These are phyloP conservation scores for Metschnikowia lunata DNA, from an alignment of 805 yeast genomes.

Conservation along the genomic window DNA sequence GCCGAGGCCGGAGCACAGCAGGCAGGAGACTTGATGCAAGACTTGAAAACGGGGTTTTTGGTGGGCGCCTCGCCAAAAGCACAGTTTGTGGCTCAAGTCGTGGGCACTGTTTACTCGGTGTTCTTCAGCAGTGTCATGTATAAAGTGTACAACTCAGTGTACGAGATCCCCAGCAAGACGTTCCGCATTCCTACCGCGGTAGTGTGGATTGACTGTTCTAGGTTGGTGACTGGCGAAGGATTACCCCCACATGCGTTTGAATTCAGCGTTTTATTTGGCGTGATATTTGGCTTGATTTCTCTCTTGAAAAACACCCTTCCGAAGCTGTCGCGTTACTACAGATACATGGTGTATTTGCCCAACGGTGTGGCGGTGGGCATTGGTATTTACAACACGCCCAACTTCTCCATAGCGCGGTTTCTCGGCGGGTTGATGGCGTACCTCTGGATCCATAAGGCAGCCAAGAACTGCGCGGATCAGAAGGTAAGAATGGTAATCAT, in stretches of 20 bases:
- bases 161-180: constrained; percentile 75
- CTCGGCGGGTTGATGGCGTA: constrained; percentile 75
- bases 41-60: constrained; percentile 88
- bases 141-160: constrained; percentile 72
- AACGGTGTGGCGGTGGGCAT: constrained; percentile 97
- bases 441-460: constrained; percentile 44
- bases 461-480: constrained; percentile 27
- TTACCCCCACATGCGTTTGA: constrained; percentile 74
- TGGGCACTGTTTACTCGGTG: constrained; percentile 85
- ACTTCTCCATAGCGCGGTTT: constrained; percentile 90
- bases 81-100: constrained; percentile 83
- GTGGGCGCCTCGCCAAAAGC: constrained; percentile 90
- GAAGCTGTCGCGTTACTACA: constrained; percentile 34
- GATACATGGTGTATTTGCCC: constrained; percentile 60
- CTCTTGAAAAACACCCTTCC: constrained; percentile 55
- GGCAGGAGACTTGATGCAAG: constrained; percentile 98
- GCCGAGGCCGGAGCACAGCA: constrained; percentile 99
- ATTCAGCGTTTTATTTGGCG: constrained; percentile 58
- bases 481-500: constrained; percentile 78
- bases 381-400: constrained; percentile 91
- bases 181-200: constrained; percentile 93
- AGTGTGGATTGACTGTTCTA: constrained; percentile 94
- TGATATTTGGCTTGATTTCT: constrained; percentile 65
- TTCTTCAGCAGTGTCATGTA: constrained; percentile 78
- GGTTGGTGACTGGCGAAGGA: constrained; percentile 87